phyloP scores from a whole-genome alignment of 2,329 filamentous ascomycete species.

The Hawksworthiomyces lignivorus region DNA sequence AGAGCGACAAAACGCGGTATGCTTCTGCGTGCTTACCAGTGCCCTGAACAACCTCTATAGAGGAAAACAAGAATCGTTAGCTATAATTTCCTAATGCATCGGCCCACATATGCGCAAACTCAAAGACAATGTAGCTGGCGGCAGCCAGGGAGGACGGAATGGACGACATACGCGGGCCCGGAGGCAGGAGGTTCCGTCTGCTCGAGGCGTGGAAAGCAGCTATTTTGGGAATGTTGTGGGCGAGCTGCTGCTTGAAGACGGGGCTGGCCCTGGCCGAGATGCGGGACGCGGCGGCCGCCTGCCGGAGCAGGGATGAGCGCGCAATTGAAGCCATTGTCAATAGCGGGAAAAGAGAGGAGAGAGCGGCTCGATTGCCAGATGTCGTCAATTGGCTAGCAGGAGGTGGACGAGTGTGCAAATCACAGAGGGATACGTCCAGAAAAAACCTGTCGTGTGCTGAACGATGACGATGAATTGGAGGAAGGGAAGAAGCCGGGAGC shows the following conservation, averaged over 20 bases:
- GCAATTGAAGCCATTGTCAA: slow-evolving; percentile 48
- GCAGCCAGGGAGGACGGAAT: no score
- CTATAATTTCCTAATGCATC: not conserved
- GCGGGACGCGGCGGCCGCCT: slow-evolving; percentile 32
- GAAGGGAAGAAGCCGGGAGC: slow-evolving; percentile 14
- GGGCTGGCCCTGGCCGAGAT: slow-evolving; percentile 15
- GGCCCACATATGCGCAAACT: no score
- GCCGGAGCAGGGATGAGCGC: slow-evolving; percentile 48
- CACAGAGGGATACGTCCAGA: no score
- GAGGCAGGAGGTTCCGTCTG: slow-evolving; percentile 68
- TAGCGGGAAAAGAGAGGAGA: no score
- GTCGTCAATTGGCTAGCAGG: no score
- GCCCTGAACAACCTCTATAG: slow-evolving; percentile 64
- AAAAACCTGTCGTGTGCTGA: slow-evolving; percentile 1
- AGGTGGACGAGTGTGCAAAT: no score
- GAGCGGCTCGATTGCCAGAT: no score
- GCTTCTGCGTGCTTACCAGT: no score
- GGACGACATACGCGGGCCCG: slow-evolving; percentile 70
- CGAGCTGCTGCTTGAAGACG: slow-evolving; percentile 21
- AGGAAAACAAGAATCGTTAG: not conserved
- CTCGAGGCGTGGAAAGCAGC: slow-evolving; percentile 83
- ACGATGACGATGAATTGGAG: slow-evolving; percentile 1
- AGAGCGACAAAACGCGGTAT: no score
- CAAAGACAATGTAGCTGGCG: no score
- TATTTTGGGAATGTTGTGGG: slow-evolving; percentile 42